Evolutionary conservation across 2,329 filamentous ascomycete species (phyloP), one percentile per base, ranked within the genome.

Genomic region (Fusarium papillatum): DNA sequence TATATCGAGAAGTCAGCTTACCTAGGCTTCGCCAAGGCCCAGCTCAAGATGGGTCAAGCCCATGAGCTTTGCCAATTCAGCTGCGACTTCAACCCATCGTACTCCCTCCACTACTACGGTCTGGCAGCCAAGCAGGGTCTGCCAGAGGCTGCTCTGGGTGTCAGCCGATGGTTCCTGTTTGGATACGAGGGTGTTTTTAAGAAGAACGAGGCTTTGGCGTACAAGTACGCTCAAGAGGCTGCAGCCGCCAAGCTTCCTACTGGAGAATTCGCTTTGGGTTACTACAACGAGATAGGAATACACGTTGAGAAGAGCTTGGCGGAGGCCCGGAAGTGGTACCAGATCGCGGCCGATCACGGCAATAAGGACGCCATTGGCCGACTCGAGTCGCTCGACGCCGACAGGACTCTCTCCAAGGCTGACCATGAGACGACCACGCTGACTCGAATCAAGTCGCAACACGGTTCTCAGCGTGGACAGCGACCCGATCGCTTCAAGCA

Each of bases 101-200:
- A 97, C 69, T 98, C 96, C 1, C 86, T 99, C 66, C 97, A 99
- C 82, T 99, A 99, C 86, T 98, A 98, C 81, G 95, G 95, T 43
- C 89, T 99, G 38, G 96, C 97, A 26, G 94, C 97, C 16, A 93
- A 94, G 76, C 97, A 98, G 85, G 96, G 96, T 22, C 95, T 98
- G 80, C 89, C 95, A 0, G 97, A 99, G 83, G 97, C 96, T 0
- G 95, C 98, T 71, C 94, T 99, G 85, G 95, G 96, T 34, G 95
- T 99, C 72, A 98, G 96, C 84, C 97, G 98, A 84, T 99, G 97
- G 97, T 99, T 98, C 82, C 89, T 99, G 34, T 98, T 98, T 80
- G 97, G 97, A 4, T 96, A 97, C 76, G 96, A 98, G 77, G 94
- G 93, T 26, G 89, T 97, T 9, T 98, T 99, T 81, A 91, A 95